These are phyloP conservation scores for Fusarium multiceps DNA, from an alignment of 2,329 filamentous ascomycete species.

Conservation along the genomic window DNA sequence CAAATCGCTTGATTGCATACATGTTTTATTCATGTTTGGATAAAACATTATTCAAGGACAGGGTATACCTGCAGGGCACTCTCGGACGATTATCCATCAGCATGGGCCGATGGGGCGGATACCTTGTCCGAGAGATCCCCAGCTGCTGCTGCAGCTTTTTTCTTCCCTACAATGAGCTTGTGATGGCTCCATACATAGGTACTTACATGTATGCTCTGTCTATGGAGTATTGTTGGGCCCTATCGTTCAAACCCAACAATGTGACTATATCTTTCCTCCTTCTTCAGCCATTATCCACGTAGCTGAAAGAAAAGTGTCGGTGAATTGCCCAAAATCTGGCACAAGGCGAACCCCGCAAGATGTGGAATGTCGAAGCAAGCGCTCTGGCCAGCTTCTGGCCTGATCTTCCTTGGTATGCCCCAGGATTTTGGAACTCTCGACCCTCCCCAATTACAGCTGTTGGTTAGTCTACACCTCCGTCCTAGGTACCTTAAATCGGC, in stretches of 20 bases:
- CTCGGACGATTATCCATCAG: slow-evolving; percentile 44
- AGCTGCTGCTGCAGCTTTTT: not conserved
- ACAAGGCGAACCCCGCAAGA: slow-evolving; percentile 23
- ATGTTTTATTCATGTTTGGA: slow-evolving; percentile 14
- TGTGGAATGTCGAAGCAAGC: slow-evolving; percentile 37
- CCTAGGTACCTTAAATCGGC: slow-evolving; percentile 44
- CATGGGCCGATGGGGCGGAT: slow-evolving; percentile 43
- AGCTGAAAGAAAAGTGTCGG: slow-evolving; percentile 12
- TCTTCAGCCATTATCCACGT: not conserved
- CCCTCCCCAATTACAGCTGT: slow-evolving; percentile 40
- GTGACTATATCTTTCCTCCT: not conserved
- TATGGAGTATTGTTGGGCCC: not conserved
- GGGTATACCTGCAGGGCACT: slow-evolving; percentile 38
- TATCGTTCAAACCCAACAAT: not conserved
- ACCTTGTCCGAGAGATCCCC: slow-evolving; percentile 28
- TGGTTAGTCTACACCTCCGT: slow-evolving; percentile 20
- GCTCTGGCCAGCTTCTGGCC: slow-evolving; percentile 45
- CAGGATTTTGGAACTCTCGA: slow-evolving; percentile 14
- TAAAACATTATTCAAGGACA: slow-evolving; percentile 6
- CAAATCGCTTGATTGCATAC: slow-evolving; percentile 18
- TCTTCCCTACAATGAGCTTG: slow-evolving; percentile 1
- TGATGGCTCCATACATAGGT: not conserved
- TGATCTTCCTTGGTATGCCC: slow-evolving; percentile 38
- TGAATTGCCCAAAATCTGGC: slow-evolving; percentile 17
- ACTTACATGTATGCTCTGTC: not conserved